Percentiles rank a stretch among this genome's conserved stretches.
These are phyloP conservation scores for Bombardia bombarda DNA, from an alignment of 495 filamentous ascomycete species.

Conservation along the genomic window DNA sequence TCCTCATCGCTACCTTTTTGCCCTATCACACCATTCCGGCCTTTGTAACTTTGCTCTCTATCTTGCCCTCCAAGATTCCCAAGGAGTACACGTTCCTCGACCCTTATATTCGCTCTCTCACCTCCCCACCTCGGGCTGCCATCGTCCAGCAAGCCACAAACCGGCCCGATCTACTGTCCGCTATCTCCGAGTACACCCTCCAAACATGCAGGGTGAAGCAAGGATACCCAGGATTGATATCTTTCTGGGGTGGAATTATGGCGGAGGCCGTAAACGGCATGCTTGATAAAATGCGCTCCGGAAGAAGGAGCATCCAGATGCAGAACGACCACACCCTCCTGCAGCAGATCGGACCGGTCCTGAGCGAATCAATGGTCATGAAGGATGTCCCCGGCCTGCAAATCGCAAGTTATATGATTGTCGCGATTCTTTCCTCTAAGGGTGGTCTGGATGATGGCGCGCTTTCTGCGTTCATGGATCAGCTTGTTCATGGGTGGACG, in stretches of 20 bases:
- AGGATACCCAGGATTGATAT: conserved; percentile 65
- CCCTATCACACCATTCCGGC: conserved; percentile 81
- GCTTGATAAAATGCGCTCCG: conserved; percentile 66
- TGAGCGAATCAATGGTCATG: conserved; percentile 68
- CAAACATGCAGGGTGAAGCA: conserved; percentile 56
- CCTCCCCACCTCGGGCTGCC: conserved; percentile 66
- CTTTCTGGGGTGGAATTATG: conserved; percentile 80
- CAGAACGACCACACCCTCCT: conserved; percentile 74
- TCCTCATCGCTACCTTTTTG: conserved; percentile 77
- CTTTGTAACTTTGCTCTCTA: conserved; percentile 73
- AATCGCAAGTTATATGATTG: conserved; percentile 83
- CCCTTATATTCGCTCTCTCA: conserved; percentile 69
- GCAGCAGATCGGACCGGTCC: conserved; percentile 60
- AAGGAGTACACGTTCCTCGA: conserved; percentile 73
- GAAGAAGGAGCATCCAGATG: conserved; percentile 55
- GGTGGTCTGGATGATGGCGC: conserved; percentile 64
- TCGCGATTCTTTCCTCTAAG: conserved; percentile 77
- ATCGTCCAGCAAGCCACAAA: conserved; percentile 73
- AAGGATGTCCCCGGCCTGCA: conserved; percentile 66
- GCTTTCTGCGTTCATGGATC: conserved; percentile 76
- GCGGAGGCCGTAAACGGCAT: conserved; percentile 75
- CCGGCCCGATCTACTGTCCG: conserved; percentile 59
- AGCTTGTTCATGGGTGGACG: conserved; percentile 67
- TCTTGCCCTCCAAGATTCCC: conserved; percentile 65
- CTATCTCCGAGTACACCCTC: conserved; percentile 67